Base-by-base conservation (phyloP, 108 stramenopile species). In the Phaeodactylum tricornutum region DNA sequence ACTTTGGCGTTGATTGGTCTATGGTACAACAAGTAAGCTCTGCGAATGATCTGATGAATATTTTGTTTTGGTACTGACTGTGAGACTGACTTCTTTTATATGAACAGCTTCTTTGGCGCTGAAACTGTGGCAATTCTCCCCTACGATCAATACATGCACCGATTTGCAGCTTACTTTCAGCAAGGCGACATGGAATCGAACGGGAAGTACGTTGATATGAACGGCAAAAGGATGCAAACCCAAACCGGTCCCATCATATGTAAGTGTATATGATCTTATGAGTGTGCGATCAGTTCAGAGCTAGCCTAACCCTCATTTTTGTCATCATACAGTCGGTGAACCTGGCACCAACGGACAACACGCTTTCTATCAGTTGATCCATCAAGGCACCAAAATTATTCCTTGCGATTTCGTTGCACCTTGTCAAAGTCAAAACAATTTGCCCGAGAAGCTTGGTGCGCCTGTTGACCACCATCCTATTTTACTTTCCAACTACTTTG, bases 141-240 rank as follows among this genome's bases (percentile, higher is more conserved):
- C 3, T 98, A 98, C 63, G 85, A 85, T 12, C 92, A 96, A 57
- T 95, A 96, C 47, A 81, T 99, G 57, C 68, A 89, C 21, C 86
- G 86, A 43, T 93, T 99, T 57, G 92, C 98, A 2, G 93, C 93
- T 25, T 91, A 97, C 69, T 94, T 99, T 49, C 98, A 99, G 64
- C 97, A 99, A 75, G 90, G 96, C 39, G 95, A 96, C 57, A 99
- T 99, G 98, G 96, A 97, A 62, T 83, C 82, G 53, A 99, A 99
- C 71, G 98, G 98, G 53, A 99, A 99, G 81, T 66, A 87, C 33
- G 82, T 93, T 8, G 69, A 69, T 39, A 59, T 69, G 19, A 83
- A 87, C n/a, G 81, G 78, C 3, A 61, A 64, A 3, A 67, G 66
- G 25, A 44, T 93, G 12, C 20, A 38, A 12, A 57, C 57, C 6